Conservation (phyloP, 345 rosid genomes). For the Salix viminalis region DNA sequence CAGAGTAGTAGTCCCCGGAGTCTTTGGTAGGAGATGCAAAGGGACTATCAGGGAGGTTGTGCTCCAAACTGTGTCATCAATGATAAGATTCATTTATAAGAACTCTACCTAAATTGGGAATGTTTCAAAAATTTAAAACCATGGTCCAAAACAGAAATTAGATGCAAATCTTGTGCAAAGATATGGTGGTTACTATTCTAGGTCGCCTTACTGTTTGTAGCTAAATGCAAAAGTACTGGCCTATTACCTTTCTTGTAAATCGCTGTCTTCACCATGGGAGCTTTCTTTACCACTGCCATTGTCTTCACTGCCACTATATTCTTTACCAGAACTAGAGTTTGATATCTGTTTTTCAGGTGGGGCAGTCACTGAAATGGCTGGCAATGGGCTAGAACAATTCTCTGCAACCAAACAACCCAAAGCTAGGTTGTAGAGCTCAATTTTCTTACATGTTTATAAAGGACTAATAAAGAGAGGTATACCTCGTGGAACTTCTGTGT, state of each 20-base stretch:
- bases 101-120: not conserved
- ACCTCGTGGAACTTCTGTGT: slow-evolving; percentile 36
- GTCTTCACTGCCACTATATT: slow-evolving; percentile 29
- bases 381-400: slow-evolving; percentile 34
- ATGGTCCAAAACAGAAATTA: not conserved
- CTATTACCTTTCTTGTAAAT: slow-evolving; percentile 41
- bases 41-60: slow-evolving; percentile 69
- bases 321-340: slow-evolving; percentile 22
- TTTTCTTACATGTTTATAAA: not conserved
- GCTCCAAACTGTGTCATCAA: slow-evolving; percentile 53
- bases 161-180: not conserved
- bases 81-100: not conserved
- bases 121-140: not conserved
- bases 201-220: not conserved
- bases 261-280: slow-evolving; percentile 23
- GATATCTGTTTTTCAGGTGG: slow-evolving; percentile 24
- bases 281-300: slow-evolving; percentile 35
- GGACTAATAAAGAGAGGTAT: not conserved
- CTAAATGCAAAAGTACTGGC: not conserved
- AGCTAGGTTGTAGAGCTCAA: not conserved
- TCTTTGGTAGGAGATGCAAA: slow-evolving; percentile 54
- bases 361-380: slow-evolving; percentile 8
- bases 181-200: not conserved
- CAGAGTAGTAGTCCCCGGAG: slow-evolving; percentile 27
- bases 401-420: slow-evolving; percentile 31